A percentile compares a stretch with the other conserved stretches of the same genome.
These are phyloP conservation scores for Aspergillus texensis DNA, from an alignment of 2,329 filamentous ascomycete species.

Conservation along the genomic window DNA sequence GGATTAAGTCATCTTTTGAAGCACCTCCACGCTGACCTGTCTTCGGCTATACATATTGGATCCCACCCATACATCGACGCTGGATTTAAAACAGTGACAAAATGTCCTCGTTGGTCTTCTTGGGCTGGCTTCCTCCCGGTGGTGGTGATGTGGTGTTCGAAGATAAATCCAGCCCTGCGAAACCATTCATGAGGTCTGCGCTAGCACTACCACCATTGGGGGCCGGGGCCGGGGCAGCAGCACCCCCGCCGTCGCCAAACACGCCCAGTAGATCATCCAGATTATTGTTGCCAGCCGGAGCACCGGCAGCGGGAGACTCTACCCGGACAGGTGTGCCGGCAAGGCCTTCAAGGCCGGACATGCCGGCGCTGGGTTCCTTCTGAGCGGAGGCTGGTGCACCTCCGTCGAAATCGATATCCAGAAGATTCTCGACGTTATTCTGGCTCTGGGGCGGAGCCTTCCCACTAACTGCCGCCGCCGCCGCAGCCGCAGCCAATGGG, in stretches of 20 bases:
- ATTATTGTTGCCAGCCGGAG: conserved; percentile 53
- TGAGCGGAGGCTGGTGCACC: conserved; percentile 86
- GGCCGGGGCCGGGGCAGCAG: conserved; percentile 34
- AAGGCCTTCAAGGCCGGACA: conserved; percentile 64
- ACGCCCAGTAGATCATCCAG: conserved; percentile 82
- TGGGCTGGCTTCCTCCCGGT: conserved; percentile 31
- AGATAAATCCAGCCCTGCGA: conserved; percentile 77
- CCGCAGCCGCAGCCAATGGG: conserved; percentile 83
- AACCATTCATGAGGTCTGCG: conserved; percentile 74
- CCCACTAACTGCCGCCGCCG: conserved; percentile 63
- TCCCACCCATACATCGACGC: not conserved
- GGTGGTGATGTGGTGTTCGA: conserved; percentile 42
- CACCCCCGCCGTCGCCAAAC: conserved; percentile 57
- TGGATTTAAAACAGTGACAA: conserved; percentile 54
- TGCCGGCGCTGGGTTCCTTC: conserved; percentile 60
- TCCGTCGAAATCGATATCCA: conserved; percentile 96
- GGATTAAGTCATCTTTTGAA: conserved; percentile 1
- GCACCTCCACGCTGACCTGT: not conserved
- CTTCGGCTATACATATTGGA: not conserved
- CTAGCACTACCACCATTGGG: conserved; percentile 32
- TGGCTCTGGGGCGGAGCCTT: conserved; percentile 58
- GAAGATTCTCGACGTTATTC: conserved; percentile 87
- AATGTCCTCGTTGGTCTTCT: conserved; percentile 60
- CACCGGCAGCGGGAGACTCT: conserved; percentile 46
- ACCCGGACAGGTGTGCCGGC: conserved; percentile 60